Evolutionary conservation across 2,329 filamentous ascomycete species (phyloP).

Genomic region (Fusarium sp.): DNA sequence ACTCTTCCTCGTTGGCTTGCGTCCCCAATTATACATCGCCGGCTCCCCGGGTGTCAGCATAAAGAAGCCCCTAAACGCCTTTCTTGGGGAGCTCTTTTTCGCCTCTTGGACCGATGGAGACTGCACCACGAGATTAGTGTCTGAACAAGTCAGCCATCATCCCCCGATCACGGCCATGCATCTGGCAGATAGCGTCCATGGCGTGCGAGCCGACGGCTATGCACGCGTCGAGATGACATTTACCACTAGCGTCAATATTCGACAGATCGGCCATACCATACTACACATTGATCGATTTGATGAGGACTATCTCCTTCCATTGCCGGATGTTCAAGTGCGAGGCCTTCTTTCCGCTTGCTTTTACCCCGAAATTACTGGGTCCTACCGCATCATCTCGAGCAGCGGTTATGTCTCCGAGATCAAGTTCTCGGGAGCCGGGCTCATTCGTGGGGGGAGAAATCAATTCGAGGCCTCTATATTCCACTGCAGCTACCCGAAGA

Average conservation of each 20-base stretch:
- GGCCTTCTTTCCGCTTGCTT: background rate
- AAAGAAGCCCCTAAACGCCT: conserved; percentile 69
- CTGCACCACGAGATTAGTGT: conserved; percentile 51
- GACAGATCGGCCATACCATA: conserved; percentile 56
- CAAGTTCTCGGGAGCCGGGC: background rate
- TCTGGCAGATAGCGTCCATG: conserved; percentile 58
- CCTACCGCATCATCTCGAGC: background rate
- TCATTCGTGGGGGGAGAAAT: background rate
- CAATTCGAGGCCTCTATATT: background rate
- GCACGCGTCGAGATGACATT: conserved; percentile 68
- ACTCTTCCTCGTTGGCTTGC: conserved; percentile 63
- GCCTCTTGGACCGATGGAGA: conserved; percentile 54
- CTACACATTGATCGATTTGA: background rate
- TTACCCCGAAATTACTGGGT: background rate
- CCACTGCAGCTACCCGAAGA: background rate
- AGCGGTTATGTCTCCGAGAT: background rate
- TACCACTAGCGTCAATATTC: conserved; percentile 63
- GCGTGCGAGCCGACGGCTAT: conserved; percentile 65
- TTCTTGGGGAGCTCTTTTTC: conserved; percentile 67
- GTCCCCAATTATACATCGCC: conserved; percentile 63
- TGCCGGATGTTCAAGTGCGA: background rate
- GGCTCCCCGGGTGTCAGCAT: conserved; percentile 63
- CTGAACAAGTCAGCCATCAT: conserved; percentile 68
- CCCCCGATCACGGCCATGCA: conserved; percentile 69
- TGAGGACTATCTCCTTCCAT: background rate